Evolutionary conservation across 495 filamentous ascomycete species (phyloP), one percentile per base, ranked within the genome.

Genomic region (Cladorrhinum samala): DNA sequence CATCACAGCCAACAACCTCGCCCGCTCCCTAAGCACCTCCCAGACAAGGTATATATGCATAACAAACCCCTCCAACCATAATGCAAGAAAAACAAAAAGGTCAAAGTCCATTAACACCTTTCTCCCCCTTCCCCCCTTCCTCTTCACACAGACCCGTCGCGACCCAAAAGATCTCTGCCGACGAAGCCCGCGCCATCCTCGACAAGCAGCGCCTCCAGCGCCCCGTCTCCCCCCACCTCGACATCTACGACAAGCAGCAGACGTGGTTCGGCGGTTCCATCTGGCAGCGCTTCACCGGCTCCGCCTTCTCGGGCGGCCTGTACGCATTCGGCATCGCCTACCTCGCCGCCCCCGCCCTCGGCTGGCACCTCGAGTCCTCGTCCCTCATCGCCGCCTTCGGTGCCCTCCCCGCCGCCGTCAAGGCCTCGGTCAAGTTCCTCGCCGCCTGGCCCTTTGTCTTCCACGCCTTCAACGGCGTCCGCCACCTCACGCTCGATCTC

Each of bases 261-360:
- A 91, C 91, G 50, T 96, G 87, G 87, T 84, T 86, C 66, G 64
- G 67, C 49, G 70, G 75, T 40, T 89, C 84, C 50, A 72, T 64
- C 49, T 73, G 87, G 69, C 84, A 89, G 77, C 89, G 93, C 61
- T 79, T 97, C 74, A 91, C 88, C 14, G 93, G 90, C 54, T 59
- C 76, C 55, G 63, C 75, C 52, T 74, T 96, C 59, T 85, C 83
- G 61, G 86, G 86, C 51, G 72, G 74, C 21, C 76, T 96, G 49
- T 99, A 99, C 82, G 62, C 85, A 57, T 97, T 89, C 74, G 84
- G 83, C 30, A 69, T 84, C 52, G 84, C 85, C 33, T 98, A 98
- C 76, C 83, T 96, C 45, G 83, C 79, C 49, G 81, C 89, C 2
- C 93, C 93, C 8, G 64, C 86, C 17, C 63, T 91, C 25, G 93